Evolutionary conservation across 2,329 filamentous ascomycete genomes (phyloP), one percentile per base, ranked within the genome.

Genomic region (Neocatenulostroma microsporum): DNA sequence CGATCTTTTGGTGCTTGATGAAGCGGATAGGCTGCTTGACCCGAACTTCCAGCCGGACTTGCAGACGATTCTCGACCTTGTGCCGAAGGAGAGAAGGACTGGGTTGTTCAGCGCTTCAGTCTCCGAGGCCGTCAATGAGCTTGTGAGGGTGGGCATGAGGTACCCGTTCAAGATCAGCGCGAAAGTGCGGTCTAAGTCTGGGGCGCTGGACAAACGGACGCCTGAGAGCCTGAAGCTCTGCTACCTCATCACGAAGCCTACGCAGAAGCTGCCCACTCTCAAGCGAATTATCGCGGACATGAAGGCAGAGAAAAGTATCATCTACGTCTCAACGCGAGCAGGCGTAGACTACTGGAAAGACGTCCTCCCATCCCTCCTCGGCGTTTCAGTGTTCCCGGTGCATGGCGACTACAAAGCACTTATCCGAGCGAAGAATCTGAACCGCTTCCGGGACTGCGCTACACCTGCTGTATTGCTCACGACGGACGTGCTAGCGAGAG

Each of bases 121-220:
- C n/a, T 91, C 83, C 51, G 91, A 96, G 56, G 91, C 91, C 2
- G 84, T 98, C 1, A 81, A 88, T 45, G 84, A 95, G 57, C 82
- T 98, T 37, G 87, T 98, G 35, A 76, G 88, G 23, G 86, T 95
- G 6, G 91, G 91, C 14, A 67, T 96, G 47, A 75, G 91, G 24
- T 96, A 98, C 61, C 91, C 91, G 0, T 88, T 95, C 52, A 93
- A 93, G 55, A 86, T 98, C 43, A 82, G 84, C 9, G 91, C 96
- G 34, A 91, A 89, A 52, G 91, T 98, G 36, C 91, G 88, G 62
- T 78, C 76, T 56, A 78, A 37, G 28, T 76, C 67, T 14, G 84
- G 83, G 14, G 74, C 75, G 1, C 79, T 89, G 45, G 89, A 96
- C 58, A 82, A 88, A 55, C 79, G 81, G 46, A 96, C 88, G 1